Percentiles rank a stretch among this genome's conserved stretches.
Conservation (phyloP, 1,284 basidiomycete species). For the Vanrija humicola region DNA sequence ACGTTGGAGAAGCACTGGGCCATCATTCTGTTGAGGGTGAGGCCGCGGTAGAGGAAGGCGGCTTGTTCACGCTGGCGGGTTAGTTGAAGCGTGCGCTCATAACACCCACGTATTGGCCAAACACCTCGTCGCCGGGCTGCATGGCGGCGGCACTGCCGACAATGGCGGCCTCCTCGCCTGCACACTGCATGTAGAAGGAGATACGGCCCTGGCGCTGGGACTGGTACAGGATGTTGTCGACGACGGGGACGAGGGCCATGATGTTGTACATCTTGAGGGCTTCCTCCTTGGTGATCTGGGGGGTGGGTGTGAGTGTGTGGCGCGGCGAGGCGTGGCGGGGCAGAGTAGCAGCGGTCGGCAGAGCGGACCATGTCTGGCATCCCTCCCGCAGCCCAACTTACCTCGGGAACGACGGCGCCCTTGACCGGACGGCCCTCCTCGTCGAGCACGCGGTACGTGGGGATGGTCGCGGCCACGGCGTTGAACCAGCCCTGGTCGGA, state of each 20-base stretch:
- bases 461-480: slow-evolving; percentile 53
- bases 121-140: slow-evolving; percentile 71
- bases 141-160: slow-evolving; percentile 85
- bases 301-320: slow-evolving; percentile 46
- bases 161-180: slow-evolving; percentile 89
- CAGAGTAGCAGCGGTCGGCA: neutral
- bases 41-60: slow-evolving; percentile 82
- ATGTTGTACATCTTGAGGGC: slow-evolving; percentile 73
- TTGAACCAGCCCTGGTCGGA: slow-evolving; percentile 46
- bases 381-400: slow-evolving; percentile 43
- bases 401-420: slow-evolving; percentile 66
- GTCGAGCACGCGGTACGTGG: slow-evolving; percentile 77
- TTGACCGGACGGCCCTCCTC: slow-evolving; percentile 67
- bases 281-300: slow-evolving; percentile 59
- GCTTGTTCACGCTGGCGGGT: slow-evolving; percentile 73
- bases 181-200: slow-evolving; percentile 72
- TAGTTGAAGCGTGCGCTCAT: neutral
- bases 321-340: neutral
- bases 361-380: neutral
- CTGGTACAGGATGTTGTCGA: slow-evolving; percentile 86
- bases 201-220: slow-evolving; percentile 91
- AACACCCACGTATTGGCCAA: slow-evolving; percentile 53
- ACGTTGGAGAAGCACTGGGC: slow-evolving; percentile 83
- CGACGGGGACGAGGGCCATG: slow-evolving; percentile 76
- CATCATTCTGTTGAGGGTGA: slow-evolving; percentile 68